phyloP scores from a whole-genome alignment of 2,329 filamentous ascomycete genomes.

The Ophiostoma ulmi region DNA sequence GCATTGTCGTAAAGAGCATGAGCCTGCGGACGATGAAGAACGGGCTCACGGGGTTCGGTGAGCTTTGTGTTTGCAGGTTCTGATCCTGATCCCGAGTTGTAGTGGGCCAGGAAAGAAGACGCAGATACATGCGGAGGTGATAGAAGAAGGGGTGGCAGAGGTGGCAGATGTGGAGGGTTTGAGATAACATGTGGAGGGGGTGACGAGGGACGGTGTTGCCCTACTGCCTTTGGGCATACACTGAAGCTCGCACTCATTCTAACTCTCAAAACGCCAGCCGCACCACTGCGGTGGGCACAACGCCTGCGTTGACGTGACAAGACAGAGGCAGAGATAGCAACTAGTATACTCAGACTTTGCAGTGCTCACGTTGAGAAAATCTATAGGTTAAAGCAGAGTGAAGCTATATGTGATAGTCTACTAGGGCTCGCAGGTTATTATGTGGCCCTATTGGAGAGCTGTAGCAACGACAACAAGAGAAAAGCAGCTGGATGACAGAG shows the following conservation, averaged over 20 bases:
- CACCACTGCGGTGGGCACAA: conserved; percentile 20
- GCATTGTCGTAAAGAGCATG: conserved; percentile 10
- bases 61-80: neutral
- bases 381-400: neutral
- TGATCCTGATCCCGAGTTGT: neutral
- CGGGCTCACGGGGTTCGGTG: neutral
- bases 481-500: no score
- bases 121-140: neutral
- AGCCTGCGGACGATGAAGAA: neutral
- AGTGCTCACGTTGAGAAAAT: neutral
- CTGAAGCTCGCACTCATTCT: conserved; percentile 18
- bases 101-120: neutral
- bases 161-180: conserved; percentile 1
- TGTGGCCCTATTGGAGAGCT: no score
- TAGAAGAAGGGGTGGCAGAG: conserved; percentile 1
- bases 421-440: neutral
- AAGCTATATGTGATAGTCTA: neutral
- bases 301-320: neutral
- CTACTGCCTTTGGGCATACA: conserved; percentile 20
- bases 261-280: conserved; percentile 6
- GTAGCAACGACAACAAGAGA: no score
- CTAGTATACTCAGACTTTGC: neutral
- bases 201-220: conserved; percentile 15
- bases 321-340: neutral
- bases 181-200: neutral